phyloP scores from a whole-genome alignment of 129 eudicot genomes.

The Lonicera japonica region DNA sequence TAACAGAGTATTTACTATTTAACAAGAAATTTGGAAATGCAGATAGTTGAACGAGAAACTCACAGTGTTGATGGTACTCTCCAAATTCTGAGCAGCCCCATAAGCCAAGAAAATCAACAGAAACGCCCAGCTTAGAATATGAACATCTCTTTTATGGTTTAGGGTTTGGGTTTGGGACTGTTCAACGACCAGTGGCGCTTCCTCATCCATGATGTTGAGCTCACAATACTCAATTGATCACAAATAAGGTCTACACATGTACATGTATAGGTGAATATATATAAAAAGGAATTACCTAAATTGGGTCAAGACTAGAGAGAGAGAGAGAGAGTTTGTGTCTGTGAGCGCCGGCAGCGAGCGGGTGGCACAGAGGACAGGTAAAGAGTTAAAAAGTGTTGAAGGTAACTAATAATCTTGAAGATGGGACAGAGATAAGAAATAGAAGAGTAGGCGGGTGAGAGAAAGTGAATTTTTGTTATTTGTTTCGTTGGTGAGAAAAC shows the following conservation, averaged over 20 bases:
- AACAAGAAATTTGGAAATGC: neutral
- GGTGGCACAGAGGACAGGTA: neutral
- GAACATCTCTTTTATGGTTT: slow-evolving; percentile 66
- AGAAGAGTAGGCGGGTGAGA: neutral
- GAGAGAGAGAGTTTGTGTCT: too few species aligned
- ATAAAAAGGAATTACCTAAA: neutral
- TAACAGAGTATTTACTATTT: too few species aligned
- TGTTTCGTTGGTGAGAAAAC: slow-evolving; percentile 16
- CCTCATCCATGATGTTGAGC: slow-evolving; percentile 49
- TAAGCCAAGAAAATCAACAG: slow-evolving; percentile 85
- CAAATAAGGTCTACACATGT: neutral
- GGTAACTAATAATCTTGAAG: neutral
- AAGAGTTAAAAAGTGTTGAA: neutral
- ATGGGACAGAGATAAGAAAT: neutral
- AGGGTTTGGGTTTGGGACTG: slow-evolving; percentile 10
- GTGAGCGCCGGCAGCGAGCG: slow-evolving; percentile 10
- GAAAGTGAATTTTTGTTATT: neutral
- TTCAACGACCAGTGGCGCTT: slow-evolving; percentile 41
- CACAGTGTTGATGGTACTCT: slow-evolving; percentile 83
- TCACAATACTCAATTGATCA: slow-evolving; percentile 7
- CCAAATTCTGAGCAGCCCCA: slow-evolving; percentile 94
- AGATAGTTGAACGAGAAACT: slow-evolving; percentile 7
- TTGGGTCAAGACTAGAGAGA: neutral
- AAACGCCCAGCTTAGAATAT: slow-evolving; percentile 71
- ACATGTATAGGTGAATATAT: neutral